Conservation (phyloP, 345 rosid genomes). For the Streptanthus diversifolius region DNA sequence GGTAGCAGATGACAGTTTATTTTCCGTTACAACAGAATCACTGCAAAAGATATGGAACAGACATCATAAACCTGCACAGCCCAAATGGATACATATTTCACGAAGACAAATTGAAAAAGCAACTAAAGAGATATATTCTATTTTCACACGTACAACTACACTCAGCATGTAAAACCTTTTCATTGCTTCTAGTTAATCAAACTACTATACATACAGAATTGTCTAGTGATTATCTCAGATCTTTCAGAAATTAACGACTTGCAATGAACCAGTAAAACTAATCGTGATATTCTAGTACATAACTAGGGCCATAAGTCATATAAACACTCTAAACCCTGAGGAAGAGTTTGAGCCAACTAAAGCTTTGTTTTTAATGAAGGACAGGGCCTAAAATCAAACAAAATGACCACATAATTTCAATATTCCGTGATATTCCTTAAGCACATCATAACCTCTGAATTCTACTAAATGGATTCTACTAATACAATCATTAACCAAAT, state of each 20-base stretch:
- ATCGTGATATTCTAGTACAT: background rate
- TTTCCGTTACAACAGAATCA: slow-evolving; percentile 45
- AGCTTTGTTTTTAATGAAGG: background rate
- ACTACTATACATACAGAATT: background rate
- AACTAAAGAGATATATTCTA: background rate
- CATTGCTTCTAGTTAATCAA: background rate
- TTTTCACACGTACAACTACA: background rate
- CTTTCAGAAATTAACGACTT: background rate
- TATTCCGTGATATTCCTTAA: background rate
- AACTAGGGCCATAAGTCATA: background rate
- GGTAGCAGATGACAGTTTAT: slow-evolving; percentile 40
- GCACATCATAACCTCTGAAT: background rate
- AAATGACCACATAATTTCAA: background rate
- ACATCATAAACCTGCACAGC: slow-evolving; percentile 25
- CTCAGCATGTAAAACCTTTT: background rate
- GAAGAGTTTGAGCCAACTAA: background rate
- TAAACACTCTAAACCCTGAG: background rate
- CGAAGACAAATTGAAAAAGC: background rate
- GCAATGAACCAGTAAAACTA: background rate
- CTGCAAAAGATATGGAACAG: slow-evolving; percentile 46
- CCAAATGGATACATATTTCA: background rate
- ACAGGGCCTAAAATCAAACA: background rate
- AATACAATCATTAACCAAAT: background rate
- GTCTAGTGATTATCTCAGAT: background rate
- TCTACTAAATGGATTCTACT: background rate